Base-by-base conservation (phyloP, 2,329 filamentous ascomycete genomes). In the Cladorrhinum sp. region DNA sequence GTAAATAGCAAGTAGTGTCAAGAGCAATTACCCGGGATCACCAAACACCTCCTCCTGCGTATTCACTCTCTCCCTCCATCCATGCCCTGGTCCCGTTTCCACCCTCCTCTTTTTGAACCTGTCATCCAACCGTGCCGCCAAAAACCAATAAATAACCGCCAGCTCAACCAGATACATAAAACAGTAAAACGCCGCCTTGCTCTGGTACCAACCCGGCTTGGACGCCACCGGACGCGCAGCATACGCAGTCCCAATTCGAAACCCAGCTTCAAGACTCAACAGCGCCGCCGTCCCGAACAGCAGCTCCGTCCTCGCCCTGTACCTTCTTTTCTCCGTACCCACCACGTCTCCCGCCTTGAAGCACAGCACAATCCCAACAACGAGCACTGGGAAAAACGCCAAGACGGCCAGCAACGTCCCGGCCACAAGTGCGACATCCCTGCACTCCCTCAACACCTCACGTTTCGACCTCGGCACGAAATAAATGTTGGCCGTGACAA, bases 91-190 rank as follows among this genome's bases (percentile, higher is more conserved):
- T 48, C 21, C 30, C 23, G 14, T 33, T 39, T 57, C 30, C 18
- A 21, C 39, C 23, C 30, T 42, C 14, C 53, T 51, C 14, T 55
- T 55, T 28, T 57, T 46, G 49, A 66, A 64, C 50, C 61, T 26
- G 2, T 3, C 5, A 49, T 62, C 58, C n/a, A 64, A 6, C 51
- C 61, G 55, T 3, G 59, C 63, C 3, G 82, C 65, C 1, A 83
- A 76, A 68, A 83, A 86, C 46, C 84, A 69, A 30, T 76, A 75
- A 1, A 88, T 76, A 9, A 86, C 79, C 12, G 83, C 67, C 20
- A 86, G 75, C 69, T 90, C 88, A 20, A 88, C 71, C 0, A 73
- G 73, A 67, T 88, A 89, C 69, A 86, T 83, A 71, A 88, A 86
- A 56, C 84, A 71, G 71, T 89, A 90, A 73, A 87, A 90, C 58